Evolutionary conservation across 2,329 filamentous ascomycete species (phyloP), one percentile per base, ranked within the genome.

Genomic region (Pezicula radicicola): DNA sequence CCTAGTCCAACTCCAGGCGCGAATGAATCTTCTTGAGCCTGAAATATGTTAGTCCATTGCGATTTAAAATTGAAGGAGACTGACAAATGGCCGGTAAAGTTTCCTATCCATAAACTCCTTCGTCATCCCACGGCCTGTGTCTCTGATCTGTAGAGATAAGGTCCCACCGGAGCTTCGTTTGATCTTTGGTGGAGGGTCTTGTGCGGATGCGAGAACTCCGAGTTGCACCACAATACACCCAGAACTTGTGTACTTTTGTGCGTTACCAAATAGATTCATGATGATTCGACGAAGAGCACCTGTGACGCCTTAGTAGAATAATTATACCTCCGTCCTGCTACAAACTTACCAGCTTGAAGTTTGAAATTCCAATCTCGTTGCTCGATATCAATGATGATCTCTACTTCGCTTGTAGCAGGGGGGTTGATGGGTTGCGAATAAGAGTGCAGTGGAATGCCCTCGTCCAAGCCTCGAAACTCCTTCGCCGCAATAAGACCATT

Each of bases 111-210:
- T 69, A 55, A 81, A 87, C 15, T 84, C 78, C 27, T 77, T 72
- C 0, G 77, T 80, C 57, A 87, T 87, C 15, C 84, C 84, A 51
- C 78, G 77, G 1, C 84, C 84, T 1, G 83, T 83, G 59, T 88
- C 84, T 0, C 74, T 72, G 13, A 87, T 77, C 0, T 72, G 77
- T 16, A 81, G 27, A 13, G 48, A 52, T 10, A 62, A 39, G 4
- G 54, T 36, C 27, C 57, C 41, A 8, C 46, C 25, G 0, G 48
- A 54, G 9, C 10, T 15, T n/a, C 33, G 46, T 36, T 21, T 37
- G 27, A 30, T 52, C 35, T 36, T 46, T 37, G 21, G 43, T 27
- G 6, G 36, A 4, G 41, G 7, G 8, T 46, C 10, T 6, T 45
- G 16, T 16, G 53, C 35, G 19, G 55, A 55, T 39, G 53, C 49